phyloP scores from a whole-genome alignment of 208 protist genomes.

The Polymyxa betae region DNA sequence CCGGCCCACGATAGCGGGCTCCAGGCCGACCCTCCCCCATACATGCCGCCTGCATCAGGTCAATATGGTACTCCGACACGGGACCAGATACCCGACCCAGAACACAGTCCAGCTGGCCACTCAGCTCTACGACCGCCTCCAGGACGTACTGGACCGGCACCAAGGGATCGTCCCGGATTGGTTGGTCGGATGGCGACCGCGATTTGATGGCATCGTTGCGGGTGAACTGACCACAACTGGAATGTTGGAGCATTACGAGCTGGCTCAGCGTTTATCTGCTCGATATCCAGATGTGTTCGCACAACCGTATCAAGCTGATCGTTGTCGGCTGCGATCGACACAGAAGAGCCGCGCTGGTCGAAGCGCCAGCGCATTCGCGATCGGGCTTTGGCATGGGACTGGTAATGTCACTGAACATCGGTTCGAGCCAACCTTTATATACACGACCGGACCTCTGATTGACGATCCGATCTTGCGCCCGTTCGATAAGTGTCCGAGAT shows the following conservation, averaged over 20 bases:
- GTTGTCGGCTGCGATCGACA: neutral
- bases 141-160: neutral
- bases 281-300: neutral
- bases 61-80: neutral
- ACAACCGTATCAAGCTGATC: neutral
- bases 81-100: neutral
- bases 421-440: neutral
- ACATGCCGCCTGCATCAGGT: neutral
- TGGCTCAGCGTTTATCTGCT: neutral
- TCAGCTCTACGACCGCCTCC: neutral
- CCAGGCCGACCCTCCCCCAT: neutral
- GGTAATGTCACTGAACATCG: neutral
- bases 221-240: neutral
- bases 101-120: neutral
- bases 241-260: neutral
- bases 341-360: neutral
- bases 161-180: neutral
- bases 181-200: too few species aligned
- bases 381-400: neutral
- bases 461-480: neutral
- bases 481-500: neutral
- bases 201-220: neutral
- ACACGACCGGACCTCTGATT: neutral
- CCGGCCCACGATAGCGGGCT: neutral
- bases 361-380: neutral